Percentiles rank a stretch among this genome's conserved stretches.
These are phyloP conservation scores for Strobilomyces echinocephalus DNA, from an alignment of 768 basidiomycete species.

Conservation along the genomic window DNA sequence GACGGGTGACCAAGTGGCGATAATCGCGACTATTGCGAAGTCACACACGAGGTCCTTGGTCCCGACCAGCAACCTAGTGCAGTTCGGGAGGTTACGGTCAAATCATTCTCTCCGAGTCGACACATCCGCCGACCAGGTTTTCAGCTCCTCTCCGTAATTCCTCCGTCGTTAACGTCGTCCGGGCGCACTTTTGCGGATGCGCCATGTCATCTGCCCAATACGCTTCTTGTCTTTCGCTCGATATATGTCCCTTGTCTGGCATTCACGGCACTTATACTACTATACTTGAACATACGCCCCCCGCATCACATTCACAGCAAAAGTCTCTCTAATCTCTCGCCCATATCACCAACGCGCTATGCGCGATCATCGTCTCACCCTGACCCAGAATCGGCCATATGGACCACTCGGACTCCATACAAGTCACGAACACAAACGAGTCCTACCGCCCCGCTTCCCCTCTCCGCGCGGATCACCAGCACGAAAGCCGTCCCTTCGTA, in stretches of 20 bases:
- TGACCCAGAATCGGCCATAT: conserved; percentile 36
- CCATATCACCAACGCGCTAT: conserved; percentile 31
- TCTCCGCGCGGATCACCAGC: conserved; percentile 39
- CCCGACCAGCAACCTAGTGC: conserved; percentile 19
- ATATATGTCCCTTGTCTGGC: conserved; percentile 63
- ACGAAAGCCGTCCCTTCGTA: conserved; percentile 32
- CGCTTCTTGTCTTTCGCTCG: conserved; percentile 51
- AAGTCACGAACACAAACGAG: conserved; percentile 34
- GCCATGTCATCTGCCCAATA: conserved; percentile 79
- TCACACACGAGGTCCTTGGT: conserved; percentile 45
- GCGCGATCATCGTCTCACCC: conserved; percentile 20
- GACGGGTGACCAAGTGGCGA: conserved; percentile 54
- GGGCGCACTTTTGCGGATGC: conserved; percentile 52
- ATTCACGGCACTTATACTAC: conserved; percentile 46
- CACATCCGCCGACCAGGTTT: conserved; percentile 77
- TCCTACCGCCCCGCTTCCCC: conserved; percentile 36
- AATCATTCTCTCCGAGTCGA: conserved; percentile 76
- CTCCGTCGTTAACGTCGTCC: conserved; percentile 27
- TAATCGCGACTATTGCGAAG: conserved; percentile 89
- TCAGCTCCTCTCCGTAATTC: conserved; percentile 71
- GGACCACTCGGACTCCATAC: conserved; percentile 41
- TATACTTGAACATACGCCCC: conserved; percentile 39
- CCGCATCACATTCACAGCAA: conserved; percentile 12
- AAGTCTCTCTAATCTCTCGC: conserved; percentile 24
- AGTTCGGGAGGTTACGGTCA: conserved; percentile 79